Base-by-base conservation (phyloP, 495 filamentous ascomycete genomes). In the Penicillium atrosanguineum region DNA sequence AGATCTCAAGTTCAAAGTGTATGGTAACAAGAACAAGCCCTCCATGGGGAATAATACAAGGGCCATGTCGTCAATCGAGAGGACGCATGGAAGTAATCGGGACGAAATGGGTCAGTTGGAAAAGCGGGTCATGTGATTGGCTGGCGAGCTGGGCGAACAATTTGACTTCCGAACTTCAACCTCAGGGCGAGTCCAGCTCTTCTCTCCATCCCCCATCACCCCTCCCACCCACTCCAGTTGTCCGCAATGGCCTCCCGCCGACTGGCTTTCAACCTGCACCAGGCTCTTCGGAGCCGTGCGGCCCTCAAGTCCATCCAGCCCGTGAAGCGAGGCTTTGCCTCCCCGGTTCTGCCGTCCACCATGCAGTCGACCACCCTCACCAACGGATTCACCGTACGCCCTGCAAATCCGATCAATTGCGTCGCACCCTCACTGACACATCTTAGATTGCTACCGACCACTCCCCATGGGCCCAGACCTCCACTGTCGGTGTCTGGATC, bases 401-500 rank as follows among this genome's bases (percentile, higher is more conserved):
- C 45, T 46, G 9, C 19, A 47, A 56, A 43, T 28, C 31, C 50
- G 19, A 50, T 59, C 60, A 69, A 69, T 69, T 34, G 62, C 52
- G 46, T 61, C 28, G 48, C 40, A 47, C 28, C 15, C 57, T 79
- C 60, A 74, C 83, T 69, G 56, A 81, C 43, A 20, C 59, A 40
- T 51, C 18, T 51, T 73, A 97, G 95, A 90, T 97, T 69, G 93
- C 94, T 54, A 95, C 94, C 64, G 94, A 98, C 68, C 88, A 97
- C 78, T 97, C 94, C 46, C 94, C 94, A 64, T 97, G 91, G 82
- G 92, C 94, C 58, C 93, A 97, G 80, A 99, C 94, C 52, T 95
- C 90, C 61, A 99, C 94, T 44, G 95, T 97, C 63, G 94, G 94
- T 67, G 89, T 99, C 42, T 99, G 95, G 89, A 97, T 99, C 72